phyloP scores from a whole-genome alignment of 2,329 filamentous ascomycete species.

The Cladobotryum mycophilum region DNA sequence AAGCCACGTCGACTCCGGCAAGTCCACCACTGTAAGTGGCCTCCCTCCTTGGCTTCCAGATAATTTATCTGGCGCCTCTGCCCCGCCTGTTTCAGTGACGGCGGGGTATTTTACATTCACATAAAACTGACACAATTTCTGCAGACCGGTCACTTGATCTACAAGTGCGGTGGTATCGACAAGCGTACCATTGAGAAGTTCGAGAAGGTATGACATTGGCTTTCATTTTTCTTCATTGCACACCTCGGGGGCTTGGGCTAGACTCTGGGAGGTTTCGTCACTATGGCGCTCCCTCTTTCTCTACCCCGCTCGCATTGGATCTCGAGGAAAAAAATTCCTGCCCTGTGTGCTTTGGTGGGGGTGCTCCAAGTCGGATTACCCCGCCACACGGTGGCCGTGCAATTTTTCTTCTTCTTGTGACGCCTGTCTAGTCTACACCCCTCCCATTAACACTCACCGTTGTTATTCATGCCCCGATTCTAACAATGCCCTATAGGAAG shows the following conservation, averaged over 20 bases:
- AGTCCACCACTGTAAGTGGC: slow-evolving; percentile 86
- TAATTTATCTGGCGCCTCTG: slow-evolving; percentile 4
- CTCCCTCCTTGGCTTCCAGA: slow-evolving; percentile 12
- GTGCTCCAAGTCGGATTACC: slow-evolving; percentile 1
- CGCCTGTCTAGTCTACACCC: not conserved
- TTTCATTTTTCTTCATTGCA: slow-evolving; percentile 12
- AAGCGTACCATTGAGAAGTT: slow-evolving; percentile 99
- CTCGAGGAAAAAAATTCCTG: slow-evolving; percentile 1
- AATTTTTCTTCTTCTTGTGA: not conserved
- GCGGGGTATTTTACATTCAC: slow-evolving; percentile 8
- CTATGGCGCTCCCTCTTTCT: slow-evolving; percentile 4
- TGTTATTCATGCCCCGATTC: slow-evolving; percentile 8
- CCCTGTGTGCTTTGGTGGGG: not conserved
- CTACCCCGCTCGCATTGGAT: slow-evolving; percentile 9
- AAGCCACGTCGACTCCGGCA: slow-evolving; percentile 97
- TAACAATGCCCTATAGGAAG: slow-evolving; percentile 60
- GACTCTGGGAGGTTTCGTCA: not conserved
- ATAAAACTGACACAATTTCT: slow-evolving; percentile 23
- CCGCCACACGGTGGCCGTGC: not conserved
- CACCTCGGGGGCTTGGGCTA: not conserved
- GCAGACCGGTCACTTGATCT: slow-evolving; percentile 86
- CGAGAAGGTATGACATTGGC: slow-evolving; percentile 74
- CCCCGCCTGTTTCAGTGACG: slow-evolving; percentile 13
- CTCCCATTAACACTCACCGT: not conserved
- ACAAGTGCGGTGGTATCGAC: slow-evolving; percentile 99